phyloP scores from a whole-genome alignment of 345 rosid species.

The Citrus sinensis region DNA sequence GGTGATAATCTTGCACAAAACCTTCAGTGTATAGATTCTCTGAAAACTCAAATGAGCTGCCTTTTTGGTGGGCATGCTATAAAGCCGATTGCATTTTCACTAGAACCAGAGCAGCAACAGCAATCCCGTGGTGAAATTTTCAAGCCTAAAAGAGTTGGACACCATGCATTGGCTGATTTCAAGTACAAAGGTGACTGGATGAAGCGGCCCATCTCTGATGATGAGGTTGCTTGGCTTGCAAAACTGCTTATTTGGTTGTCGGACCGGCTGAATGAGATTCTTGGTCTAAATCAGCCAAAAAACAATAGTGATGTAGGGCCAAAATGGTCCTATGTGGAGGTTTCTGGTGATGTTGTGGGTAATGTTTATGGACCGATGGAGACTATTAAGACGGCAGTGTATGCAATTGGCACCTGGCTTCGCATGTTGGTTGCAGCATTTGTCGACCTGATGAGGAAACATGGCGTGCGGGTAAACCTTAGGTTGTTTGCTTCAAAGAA shows the following conservation, averaged over 20 bases:
- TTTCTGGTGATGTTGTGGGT: slow-evolving; percentile 32
- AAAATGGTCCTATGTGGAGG: slow-evolving; percentile 51
- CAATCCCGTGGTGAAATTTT: slow-evolving; percentile 60
- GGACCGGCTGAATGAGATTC: slow-evolving; percentile 55
- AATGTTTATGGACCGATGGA: slow-evolving; percentile 40
- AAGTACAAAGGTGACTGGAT: slow-evolving; percentile 87
- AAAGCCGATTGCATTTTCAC: slow-evolving; percentile 45
- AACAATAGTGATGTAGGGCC: slow-evolving; percentile 24
- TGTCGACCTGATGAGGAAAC: slow-evolving; percentile 57
- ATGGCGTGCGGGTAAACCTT: slow-evolving; percentile 61
- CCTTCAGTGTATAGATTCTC: slow-evolving; percentile 49
- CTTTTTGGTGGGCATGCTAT: slow-evolving; percentile 55
- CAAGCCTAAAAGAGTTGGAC: slow-evolving; percentile 69
- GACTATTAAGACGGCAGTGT: slow-evolving; percentile 35
- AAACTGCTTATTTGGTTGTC: slow-evolving; percentile 64
- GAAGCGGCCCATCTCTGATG: slow-evolving; percentile 76
- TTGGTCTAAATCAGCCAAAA: slow-evolving; percentile 48
- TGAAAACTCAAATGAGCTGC: slow-evolving; percentile 48
- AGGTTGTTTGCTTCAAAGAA: slow-evolving; percentile 81
- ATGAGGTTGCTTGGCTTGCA: slow-evolving; percentile 83
- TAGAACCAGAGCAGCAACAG: slow-evolving; percentile 39
- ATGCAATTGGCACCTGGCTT: slow-evolving; percentile 46
- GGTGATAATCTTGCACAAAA: slow-evolving; percentile 38
- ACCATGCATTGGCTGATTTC: slow-evolving; percentile 29
- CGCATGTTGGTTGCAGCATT: slow-evolving; percentile 31